Evolutionary conservation across 257 asterid species (phyloP).

Genomic region (Nemophila menziesii): DNA sequence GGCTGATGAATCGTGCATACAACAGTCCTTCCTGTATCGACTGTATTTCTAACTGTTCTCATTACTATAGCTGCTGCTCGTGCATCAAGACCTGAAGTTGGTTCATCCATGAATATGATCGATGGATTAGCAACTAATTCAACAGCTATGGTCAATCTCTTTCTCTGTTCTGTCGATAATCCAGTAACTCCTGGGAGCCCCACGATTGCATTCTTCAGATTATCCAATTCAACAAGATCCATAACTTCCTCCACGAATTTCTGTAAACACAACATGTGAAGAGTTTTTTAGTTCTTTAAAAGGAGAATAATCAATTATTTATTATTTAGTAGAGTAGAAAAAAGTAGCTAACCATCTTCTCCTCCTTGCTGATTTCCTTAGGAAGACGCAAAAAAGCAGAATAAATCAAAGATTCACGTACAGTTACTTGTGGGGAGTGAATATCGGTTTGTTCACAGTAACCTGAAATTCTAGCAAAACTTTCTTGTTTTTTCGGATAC

Average conservation of each 20-base stretch:
- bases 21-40: conserved; percentile 61
- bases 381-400: conserved; percentile 67
- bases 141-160: conserved; percentile 58
- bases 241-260: conserved; percentile 59
- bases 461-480: conserved; percentile 68
- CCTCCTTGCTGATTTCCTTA: conserved; percentile 42
- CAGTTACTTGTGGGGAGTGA: conserved; percentile 73
- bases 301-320: not conserved
- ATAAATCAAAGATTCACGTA: conserved; percentile 46
- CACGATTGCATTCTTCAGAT: conserved; percentile 51
- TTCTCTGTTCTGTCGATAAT: conserved; percentile 63
- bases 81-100: conserved; percentile 67
- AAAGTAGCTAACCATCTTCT: conserved; percentile 38
- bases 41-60: conserved; percentile 71
- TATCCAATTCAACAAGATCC: conserved; percentile 56
- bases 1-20: conserved; percentile 78
- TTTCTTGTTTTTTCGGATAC: conserved; percentile 58
- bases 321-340: no score
- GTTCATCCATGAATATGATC: conserved; percentile 70
- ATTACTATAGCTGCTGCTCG: conserved; percentile 67
- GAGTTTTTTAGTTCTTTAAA: not conserved
- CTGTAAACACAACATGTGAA: conserved; percentile 14
- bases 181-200: conserved; percentile 62
- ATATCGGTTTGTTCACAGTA: conserved; percentile 65
- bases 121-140: conserved; percentile 78